Conservation (phyloP, 768 basidiomycete genomes). For the Rhizopogon vulgaris region DNA sequence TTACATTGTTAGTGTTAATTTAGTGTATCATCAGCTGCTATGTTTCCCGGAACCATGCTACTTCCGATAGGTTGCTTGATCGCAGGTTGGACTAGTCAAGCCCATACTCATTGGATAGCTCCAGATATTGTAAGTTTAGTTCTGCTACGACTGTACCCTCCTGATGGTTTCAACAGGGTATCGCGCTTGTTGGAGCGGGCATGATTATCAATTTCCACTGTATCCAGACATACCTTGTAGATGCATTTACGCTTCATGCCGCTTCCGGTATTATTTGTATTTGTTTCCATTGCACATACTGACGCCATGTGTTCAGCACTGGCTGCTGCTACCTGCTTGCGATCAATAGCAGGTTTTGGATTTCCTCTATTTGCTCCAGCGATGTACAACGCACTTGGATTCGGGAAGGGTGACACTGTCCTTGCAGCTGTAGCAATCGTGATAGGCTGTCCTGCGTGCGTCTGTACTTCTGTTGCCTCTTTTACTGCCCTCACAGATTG, state of each 20-base stretch:
- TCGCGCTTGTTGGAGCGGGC: constrained; percentile 49
- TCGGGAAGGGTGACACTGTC: constrained; percentile 64
- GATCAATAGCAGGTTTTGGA: constrained; percentile 63
- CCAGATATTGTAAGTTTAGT: constrained; percentile 50
- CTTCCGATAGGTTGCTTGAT: constrained; percentile 67
- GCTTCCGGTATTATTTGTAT: constrained; percentile 49
- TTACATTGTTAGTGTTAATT: too few relatives aligned
- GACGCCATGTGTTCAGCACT: constrained; percentile 37
- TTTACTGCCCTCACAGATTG: constrained; percentile 3
- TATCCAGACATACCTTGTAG: constrained; percentile 65
- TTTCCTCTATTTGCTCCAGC: constrained; percentile 74
- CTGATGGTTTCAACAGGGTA: constrained; percentile 37
- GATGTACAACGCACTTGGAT: constrained; percentile 62
- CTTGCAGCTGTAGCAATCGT: constrained; percentile 52
- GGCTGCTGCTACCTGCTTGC: constrained; percentile 56
- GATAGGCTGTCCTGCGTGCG: constrained; percentile 51
- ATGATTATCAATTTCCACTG: constrained; percentile 55
- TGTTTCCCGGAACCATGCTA: constrained; percentile 52
- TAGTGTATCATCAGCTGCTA: constrained; percentile 36
- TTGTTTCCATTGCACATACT: background rate
- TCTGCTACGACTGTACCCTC: background rate
- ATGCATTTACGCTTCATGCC: constrained; percentile 59
- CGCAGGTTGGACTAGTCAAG: constrained; percentile 63
- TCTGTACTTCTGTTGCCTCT: background rate
- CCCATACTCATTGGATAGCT: constrained; percentile 59